phyloP scores from a whole-genome alignment of 2,329 filamentous ascomycete genomes.

The Xylaria sp. region DNA sequence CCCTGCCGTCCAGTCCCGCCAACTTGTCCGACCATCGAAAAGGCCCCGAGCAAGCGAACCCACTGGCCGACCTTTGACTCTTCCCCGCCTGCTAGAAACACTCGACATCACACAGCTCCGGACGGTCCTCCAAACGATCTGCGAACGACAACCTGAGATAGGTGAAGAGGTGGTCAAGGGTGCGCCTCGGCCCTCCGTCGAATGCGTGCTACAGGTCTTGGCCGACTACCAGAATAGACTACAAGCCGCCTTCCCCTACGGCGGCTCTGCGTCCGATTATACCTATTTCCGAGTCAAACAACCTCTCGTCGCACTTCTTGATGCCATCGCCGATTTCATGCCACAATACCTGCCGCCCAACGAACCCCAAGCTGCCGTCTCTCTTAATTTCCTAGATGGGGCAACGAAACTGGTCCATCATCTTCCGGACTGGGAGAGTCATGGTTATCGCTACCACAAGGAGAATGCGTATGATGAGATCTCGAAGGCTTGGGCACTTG shows the following conservation, averaged over 20 bases:
- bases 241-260: conserved; percentile 84
- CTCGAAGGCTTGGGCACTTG: conserved; percentile 89
- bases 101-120: conserved; percentile 87
- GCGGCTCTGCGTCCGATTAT: conserved; percentile 87
- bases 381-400: conserved; percentile 86
- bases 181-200: conserved; percentile 87
- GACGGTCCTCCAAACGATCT: conserved; percentile 87
- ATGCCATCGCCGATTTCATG: conserved; percentile 92
- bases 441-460: conserved; percentile 90
- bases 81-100: conserved; percentile 88
- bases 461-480: conserved; percentile 97
- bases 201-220: conserved; percentile 82
- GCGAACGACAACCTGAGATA: conserved; percentile 87
- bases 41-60: conserved; percentile 73
- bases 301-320: conserved; percentile 80
- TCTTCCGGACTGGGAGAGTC: conserved; percentile 90
- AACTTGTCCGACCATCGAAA: conserved; percentile 73
- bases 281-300: conserved; percentile 93
- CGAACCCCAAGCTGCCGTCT: conserved; percentile 84
- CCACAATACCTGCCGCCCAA: conserved; percentile 94
- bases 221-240: conserved; percentile 82
- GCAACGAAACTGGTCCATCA: conserved; percentile 91
- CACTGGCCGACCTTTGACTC: conserved; percentile 63
- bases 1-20: conserved; percentile 76
- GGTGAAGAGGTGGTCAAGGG: conserved; percentile 83